These are phyloP conservation scores for Dorcoceras hygrometricum DNA, from an alignment of 257 asterid genomes.

Conservation along the genomic window DNA sequence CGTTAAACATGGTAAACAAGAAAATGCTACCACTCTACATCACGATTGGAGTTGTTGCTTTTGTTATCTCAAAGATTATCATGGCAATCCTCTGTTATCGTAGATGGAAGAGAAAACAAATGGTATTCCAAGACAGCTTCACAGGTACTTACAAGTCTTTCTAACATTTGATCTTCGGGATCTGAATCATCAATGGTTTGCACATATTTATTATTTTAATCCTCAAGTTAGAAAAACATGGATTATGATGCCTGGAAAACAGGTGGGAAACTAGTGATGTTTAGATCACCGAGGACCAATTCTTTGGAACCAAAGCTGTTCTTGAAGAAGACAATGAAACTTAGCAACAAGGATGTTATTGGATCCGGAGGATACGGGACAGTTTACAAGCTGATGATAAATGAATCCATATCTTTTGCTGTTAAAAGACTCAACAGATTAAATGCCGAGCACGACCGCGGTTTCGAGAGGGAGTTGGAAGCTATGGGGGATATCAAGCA, in stretches of 20 bases:
- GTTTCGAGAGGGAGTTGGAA: conserved; percentile 81
- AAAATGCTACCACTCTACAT: conserved; percentile 43
- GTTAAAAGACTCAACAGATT: conserved; percentile 60
- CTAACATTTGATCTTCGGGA: neutral
- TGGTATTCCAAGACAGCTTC: conserved; percentile 46
- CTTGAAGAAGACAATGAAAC: conserved; percentile 62
- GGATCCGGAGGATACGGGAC: conserved; percentile 90
- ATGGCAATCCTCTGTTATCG: conserved; percentile 73
- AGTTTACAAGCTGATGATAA: conserved; percentile 64
- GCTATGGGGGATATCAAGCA: conserved; percentile 92
- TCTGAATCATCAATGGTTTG: neutral
- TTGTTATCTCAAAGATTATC: conserved; percentile 60
- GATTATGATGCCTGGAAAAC: conserved; percentile 15
- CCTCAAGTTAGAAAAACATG: neutral
- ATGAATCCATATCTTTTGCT: conserved; percentile 52
- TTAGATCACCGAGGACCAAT: conserved; percentile 49
- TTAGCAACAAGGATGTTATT: conserved; percentile 75
- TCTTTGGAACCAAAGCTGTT: conserved; percentile 40
- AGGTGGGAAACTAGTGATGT: conserved; percentile 89
- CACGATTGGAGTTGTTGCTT: conserved; percentile 66
- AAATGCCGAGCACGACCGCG: conserved; percentile 63
- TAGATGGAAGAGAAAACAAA: conserved; percentile 63
- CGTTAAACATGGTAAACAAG: conserved; percentile 33
- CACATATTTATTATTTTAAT: neutral
- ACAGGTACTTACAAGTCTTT: conserved; percentile 40